Evolutionary conservation across 306 rosid species (phyloP).

Genomic region (Medicago lupulina): DNA sequence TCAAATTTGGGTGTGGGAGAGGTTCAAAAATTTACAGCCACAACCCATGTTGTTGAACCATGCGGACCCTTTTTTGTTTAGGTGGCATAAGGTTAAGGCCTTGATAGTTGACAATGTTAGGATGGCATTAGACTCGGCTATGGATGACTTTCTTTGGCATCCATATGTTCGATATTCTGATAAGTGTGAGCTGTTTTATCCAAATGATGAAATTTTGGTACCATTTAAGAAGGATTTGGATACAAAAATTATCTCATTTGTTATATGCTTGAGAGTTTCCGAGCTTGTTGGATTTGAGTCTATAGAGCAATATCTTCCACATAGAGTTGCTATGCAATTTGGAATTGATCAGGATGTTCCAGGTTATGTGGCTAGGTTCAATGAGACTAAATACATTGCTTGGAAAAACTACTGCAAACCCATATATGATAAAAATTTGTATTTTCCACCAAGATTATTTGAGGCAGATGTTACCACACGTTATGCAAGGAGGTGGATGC

Average conservation of each 20-base stretch:
- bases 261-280: constrained; percentile 46
- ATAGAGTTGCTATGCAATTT: not conserved
- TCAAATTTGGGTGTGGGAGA: constrained; percentile 65
- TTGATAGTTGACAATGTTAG: not conserved
- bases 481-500: no score
- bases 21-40: constrained; percentile 43
- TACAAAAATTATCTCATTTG: constrained; percentile 40
- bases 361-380: no score
- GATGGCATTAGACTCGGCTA: not conserved
- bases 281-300: constrained; percentile 47
- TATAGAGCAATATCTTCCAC: not conserved
- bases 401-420: no score
- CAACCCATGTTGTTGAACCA: not conserved
- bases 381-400: no score
- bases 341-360: not conserved
- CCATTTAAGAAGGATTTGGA: constrained; percentile 29
- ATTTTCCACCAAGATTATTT: no score
- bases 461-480: no score
- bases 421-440: no score
- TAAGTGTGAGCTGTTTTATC: constrained; percentile 12
- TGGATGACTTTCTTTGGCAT: not conserved
- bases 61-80: not conserved
- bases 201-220: constrained; percentile 43
- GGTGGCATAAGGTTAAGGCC: not conserved
- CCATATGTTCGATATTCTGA: not conserved